Base-by-base conservation (phyloP, 2,329 filamentous ascomycete genomes). In the Cordyceps militaris region DNA sequence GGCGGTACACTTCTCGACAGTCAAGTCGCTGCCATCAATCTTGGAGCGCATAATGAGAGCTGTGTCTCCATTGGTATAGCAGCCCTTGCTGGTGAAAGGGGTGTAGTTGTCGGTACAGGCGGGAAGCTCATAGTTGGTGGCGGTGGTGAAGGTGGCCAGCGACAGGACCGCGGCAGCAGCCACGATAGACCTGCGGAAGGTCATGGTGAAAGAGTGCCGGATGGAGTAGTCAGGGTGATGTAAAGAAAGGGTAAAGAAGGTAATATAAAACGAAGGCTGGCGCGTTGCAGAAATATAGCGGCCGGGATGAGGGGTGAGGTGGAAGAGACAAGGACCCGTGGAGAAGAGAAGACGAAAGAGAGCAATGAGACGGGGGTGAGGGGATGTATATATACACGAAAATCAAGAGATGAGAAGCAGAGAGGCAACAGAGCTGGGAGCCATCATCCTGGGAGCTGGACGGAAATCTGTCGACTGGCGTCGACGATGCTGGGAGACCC, bases 1-100 rank as follows among this genome's bases (percentile, higher is more conserved):
- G 43, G 76, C 68, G 42, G 74, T 68, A 61, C 78, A 81, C 62
- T 69, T 70, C 68, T 79, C 74, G 32, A 77, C 70, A 2, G 77
- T 80, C 74, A 78, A 79, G 63, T 70, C 67, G 23, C 66, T 61
- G 56, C 66, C 61, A 61, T 72, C 65, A 43, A 71, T 64, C 19
- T 67, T 66, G 59, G 73, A 77, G 56, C 73, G 74, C 65, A 75
- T 75, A 61, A 69, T 68, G 42, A 80, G 73, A 13, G 74, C 69
- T 26, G 65, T 65, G 30, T 59, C 66, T 30, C 69, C 70, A 50
- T 79, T 76, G 57, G 69, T 61, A 66, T 72, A 80, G 67, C 78
- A 80, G 47, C 78, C 78, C n/a, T 71, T 67, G 64, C 74, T 76
- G 56, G 75, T 70, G 61, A 76, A 80, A 1, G 78, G 77, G 61